Evolutionary conservation across 495 filamentous ascomycete species (phyloP).

Genomic region (Hypoxylon cercidicola): DNA sequence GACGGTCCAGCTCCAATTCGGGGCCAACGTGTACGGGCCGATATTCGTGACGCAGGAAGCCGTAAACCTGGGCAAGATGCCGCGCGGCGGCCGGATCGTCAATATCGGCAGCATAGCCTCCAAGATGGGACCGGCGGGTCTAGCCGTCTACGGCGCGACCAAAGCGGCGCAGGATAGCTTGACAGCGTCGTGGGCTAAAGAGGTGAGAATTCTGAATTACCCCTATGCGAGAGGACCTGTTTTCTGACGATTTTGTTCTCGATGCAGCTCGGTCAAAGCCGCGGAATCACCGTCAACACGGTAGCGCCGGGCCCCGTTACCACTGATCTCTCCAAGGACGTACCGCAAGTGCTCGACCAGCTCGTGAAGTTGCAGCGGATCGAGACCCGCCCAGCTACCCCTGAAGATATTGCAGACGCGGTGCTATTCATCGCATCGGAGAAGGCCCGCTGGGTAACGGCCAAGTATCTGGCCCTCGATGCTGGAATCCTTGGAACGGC

Average conservation of each 20-base stretch:
- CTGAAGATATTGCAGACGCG: conserved; percentile 59
- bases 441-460: conserved; percentile 63
- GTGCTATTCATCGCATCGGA: conserved; percentile 59
- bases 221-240: no score
- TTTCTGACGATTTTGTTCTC: background rate
- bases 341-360: background rate
- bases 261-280: conserved; percentile 46
- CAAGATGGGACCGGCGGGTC: conserved; percentile 16
- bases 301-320: conserved; percentile 48
- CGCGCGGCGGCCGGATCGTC: conserved; percentile 56
- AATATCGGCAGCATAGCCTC: conserved; percentile 58
- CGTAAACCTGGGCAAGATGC: conserved; percentile 51
- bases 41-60: conserved; percentile 54
- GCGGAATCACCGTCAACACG: conserved; percentile 55
- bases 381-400: conserved; percentile 37
- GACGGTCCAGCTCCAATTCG: conserved; percentile 31
- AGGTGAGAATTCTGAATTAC: no score
- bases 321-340: conserved; percentile 40
- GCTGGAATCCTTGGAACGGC: conserved; percentile 49
- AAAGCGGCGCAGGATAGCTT: conserved; percentile 50
- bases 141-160: conserved; percentile 43
- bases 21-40: conserved; percentile 49
- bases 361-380: conserved; percentile 10
- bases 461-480: conserved; percentile 59
- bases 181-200: conserved; percentile 39